Base-by-base conservation (phyloP, 2,329 filamentous ascomycete genomes). In the Emmonsia crescens region DNA sequence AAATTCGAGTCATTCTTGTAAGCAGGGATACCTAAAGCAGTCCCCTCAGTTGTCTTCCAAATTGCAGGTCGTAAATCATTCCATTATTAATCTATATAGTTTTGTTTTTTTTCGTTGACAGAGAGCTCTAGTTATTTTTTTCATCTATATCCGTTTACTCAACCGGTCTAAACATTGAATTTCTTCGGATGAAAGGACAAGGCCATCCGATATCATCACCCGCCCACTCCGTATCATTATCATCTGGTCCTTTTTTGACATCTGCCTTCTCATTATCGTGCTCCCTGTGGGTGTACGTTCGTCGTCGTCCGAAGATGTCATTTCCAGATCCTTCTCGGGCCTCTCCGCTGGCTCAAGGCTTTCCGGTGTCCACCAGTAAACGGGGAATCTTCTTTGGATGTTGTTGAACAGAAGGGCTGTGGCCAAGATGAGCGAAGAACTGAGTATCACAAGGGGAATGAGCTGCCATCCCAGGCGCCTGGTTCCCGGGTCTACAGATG, bases 321-420 rank as follows among this genome's bases (percentile, higher is more conserved):
- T 29, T 48, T 64, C 64, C 57, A 55, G 16, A 57, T 72, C 69
- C 9, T 59, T 61, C 29, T 61, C 65, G 14, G 60, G 64, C 59
- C 73, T 71, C 3, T 61, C 33, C 3, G 61, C 49, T 33, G 54
- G 60, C 12, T 59, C 49, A 1, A 77, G 65, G 29, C 69, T 65
- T 29, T 71, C 68, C 12, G 74, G 68, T 1, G 74, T 76, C 75
- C 75, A 89, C 88, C 88, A 91, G 70, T 89, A 90, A 1, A 82
- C 65, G 0, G 88, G 88, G 64, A 84, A 91, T 21, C 79, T 78
- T 9, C 85, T 78, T 69, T 87, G 83, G 2, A 89, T 74, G 64
- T 91, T 91, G 68, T 90, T 89, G 62, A 89, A 67, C 5, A 89
- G 36, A 57, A 89, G 74, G 0, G 87, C 87, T 1, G 83, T 80